Base-by-base conservation (phyloP, 176 grass and related monocot species). In the Canna indica region DNA sequence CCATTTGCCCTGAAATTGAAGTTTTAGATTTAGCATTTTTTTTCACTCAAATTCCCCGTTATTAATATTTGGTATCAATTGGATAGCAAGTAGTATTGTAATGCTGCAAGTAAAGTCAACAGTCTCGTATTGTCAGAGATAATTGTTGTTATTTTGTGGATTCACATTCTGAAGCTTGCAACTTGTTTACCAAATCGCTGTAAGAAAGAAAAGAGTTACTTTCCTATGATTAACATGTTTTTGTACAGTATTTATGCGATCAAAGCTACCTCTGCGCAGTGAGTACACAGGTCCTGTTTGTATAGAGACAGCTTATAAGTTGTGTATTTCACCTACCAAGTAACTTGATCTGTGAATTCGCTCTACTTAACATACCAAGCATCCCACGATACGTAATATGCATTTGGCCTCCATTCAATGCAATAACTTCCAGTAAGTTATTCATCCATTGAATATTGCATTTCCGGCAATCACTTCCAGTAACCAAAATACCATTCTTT, bases 1-100 rank as follows among this genome's bases (percentile, higher is more conserved):
- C 89, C 94, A 16, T 99, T 99, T 73, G 72, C 89, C 67, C 27
- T 93, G 67, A 93, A 93, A 75, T 79, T 84, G 15, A 93, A 82
- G 75, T 90, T 92, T 76, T 93, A 85, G 58, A 33, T 26, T n/a
- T n/a, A n/a, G 20, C 33, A 66, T 14, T 8, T 9, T 30, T 60
- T 29, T n/a, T 17, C 50, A 5, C 50, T 54, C 50, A 22, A 54
- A n/a, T 54, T 54, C n/a, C 50, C 58, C 31, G 58, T 30, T 53
- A n/a, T 54, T 54, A n/a, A 54, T 54, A 52, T 52, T 16, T 5
- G 17, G 22, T n/a, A 54, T n/a, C 6, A 20, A 54, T 20, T 54
- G 22, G 4, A 54, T 24, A 5, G n/a, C n/a, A 54, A 54, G 41
- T 11, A 11, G 41, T 44, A 44, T 5, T 54, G 50, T 18, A 16